Evolutionary conservation across 75 land plant genomes (phyloP), one percentile per base, ranked within the genome.

Genomic region (Larix kaempferi): DNA sequence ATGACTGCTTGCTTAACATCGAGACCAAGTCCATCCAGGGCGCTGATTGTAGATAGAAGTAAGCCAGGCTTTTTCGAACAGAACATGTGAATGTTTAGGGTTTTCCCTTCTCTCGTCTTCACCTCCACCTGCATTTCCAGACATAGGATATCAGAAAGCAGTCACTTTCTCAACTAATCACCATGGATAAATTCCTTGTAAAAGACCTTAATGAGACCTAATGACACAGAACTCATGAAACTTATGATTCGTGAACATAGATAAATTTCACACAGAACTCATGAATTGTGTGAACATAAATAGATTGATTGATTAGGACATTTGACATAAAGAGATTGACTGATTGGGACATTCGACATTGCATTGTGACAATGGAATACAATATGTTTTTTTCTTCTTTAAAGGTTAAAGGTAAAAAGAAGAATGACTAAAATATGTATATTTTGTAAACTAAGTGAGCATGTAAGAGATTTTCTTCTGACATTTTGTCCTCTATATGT

Each of bases 1-100:
- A 95, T 92, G 56, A 92, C 98, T 75, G 93, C 98, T 77, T 95
- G 98, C 74, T 95, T 93, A 19, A 95, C 86, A 76, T 95, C 98
- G 61, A 95, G 84, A 7, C 98, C 98, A 56, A 95, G 87, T 21
- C 84, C 89, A 67, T 95, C 98, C 19, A 95, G 83, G 12, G 93
- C 95, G 39, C 90, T 87, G 90, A 95, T 89, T 0, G 91, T 88
- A 15, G 98, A 93, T 21, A 92, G 86, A 73, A 95, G 80, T 29
- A 95, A 80, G n/a, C 98, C 98, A 1, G 93, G 95, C 66, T 86
- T 81, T 13, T 89, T 86, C 6, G 87, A 83, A 74, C 98, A 92
- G 73, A 92, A 91, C 93, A 95, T 91, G 82, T 92, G 95, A 71
- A 95, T 95, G 82, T 92, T 95, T 13, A 92, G 86, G 39, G 88